Evolutionary conservation across 306 rosid species (phyloP).

Genomic region (Carpinus viminea): DNA sequence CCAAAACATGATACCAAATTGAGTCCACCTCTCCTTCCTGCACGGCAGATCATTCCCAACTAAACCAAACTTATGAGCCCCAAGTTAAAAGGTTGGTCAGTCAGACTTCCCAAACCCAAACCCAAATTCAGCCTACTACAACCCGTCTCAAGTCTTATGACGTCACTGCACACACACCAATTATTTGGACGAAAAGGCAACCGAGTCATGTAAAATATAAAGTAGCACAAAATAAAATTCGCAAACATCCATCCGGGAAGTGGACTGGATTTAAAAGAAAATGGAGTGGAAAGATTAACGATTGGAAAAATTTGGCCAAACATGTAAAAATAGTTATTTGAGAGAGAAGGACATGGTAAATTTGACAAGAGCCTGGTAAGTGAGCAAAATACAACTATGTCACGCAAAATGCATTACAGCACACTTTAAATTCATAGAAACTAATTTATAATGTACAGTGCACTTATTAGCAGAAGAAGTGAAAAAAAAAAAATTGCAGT

Average conservation of each 20-base stretch:
- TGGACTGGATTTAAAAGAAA: slow-evolving; percentile 11
- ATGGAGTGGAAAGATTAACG: neutral
- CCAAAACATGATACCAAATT: neutral
- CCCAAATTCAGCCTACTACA: neutral
- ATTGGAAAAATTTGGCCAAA: slow-evolving; percentile 14
- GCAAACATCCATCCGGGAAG: too few relatives aligned
- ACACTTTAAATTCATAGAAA: neutral
- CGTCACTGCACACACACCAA: neutral
- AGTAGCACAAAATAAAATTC: neutral
- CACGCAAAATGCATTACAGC: neutral
- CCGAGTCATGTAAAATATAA: neutral
- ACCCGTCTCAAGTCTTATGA: neutral
- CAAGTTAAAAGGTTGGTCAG: neutral
- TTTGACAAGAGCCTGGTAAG: slow-evolving; percentile 55
- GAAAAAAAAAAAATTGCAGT: neutral
- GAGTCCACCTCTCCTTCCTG: neutral
- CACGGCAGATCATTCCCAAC: neutral
- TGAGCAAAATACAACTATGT: neutral
- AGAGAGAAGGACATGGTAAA: slow-evolving; percentile 54
- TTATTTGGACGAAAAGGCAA: neutral
- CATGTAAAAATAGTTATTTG: slow-evolving; percentile 11
- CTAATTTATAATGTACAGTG: neutral
- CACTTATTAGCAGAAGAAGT: neutral
- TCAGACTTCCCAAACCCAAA: neutral
- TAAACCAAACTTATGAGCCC: neutral